Evolutionary conservation across 106 monocot species (phyloP).

Genomic region (Dactylorhiza incarnata): DNA sequence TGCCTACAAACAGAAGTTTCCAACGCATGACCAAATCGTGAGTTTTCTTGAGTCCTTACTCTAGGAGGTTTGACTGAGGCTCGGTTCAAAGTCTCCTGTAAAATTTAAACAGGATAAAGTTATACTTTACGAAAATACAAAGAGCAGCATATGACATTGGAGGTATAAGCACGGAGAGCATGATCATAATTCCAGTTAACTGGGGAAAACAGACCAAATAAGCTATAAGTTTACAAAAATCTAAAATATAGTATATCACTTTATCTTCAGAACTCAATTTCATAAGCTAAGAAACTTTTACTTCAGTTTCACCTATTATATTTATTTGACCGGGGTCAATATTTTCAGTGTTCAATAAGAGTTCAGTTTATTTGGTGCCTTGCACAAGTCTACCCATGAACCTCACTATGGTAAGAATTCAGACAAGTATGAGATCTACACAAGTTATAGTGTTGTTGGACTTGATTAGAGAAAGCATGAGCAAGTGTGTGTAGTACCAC

Average conservation of each 20-base stretch:
- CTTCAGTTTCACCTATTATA: not conserved
- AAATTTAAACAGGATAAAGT: not conserved
- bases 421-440: too few relatives aligned
- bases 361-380: not conserved
- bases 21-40: conserved; percentile 22
- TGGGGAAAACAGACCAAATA: not conserved
- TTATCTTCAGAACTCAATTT: not conserved
- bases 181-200: not conserved
- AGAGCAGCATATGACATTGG: not conserved
- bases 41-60: conserved; percentile 18
- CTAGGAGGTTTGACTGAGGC: conserved; percentile 21
- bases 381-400: too few relatives aligned
- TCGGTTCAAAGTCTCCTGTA: conserved; percentile 27
- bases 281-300: not conserved
- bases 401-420: too few relatives aligned
- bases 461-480: too few relatives aligned
- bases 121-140: not conserved
- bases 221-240: not conserved
- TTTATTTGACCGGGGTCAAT: not conserved
- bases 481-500: too few relatives aligned
- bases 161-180: not conserved
- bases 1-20: conserved; percentile 24
- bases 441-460: too few relatives aligned
- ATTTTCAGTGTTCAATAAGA: not conserved
- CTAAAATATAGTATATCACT: not conserved